Base-by-base conservation (phyloP, 2,329 filamentous ascomycete species). In the Magnaporthiopsis rhizophila region DNA sequence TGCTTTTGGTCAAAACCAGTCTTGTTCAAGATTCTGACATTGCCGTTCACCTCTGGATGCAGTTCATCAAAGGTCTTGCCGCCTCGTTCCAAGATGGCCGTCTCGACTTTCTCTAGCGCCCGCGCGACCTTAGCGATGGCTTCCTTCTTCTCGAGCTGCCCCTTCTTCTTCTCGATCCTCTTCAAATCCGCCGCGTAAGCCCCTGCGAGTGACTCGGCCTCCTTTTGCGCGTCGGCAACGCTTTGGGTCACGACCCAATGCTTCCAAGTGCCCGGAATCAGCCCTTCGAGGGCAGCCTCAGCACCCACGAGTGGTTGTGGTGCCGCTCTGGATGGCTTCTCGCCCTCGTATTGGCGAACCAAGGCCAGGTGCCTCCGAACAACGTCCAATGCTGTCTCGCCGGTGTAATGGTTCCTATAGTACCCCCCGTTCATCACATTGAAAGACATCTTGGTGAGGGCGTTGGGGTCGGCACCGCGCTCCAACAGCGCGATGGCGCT, bases 11-110 rank as follows among this genome's bases (percentile, higher is more conserved):
- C 45, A 53, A 9, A 53, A 24, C 7, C 45, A 11, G 6, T 21
- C 45, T 72, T 69, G 32, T 66, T 57, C 45, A 24, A 24, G 34
- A 12, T 56, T 53, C 13, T 53, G 18, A 6, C 18, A 6, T 50
- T 50, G 18, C n/a, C 3, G 45, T 53, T 24, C 45, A 81, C 73
- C 1, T 85, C 76, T 0, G 89, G 88, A 72, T 89, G 74, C 8
- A 91, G 75, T 60, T 92, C 83, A 15, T 74, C 71, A 71, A 90
- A 92, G 0, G 83, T 82, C 74, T 91, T 92, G 2, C 83, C 90
- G 0, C 83, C 86, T 65, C 80, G 84, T 4, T 75, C 73, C 2
- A 88, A 58, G 26, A 94, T 75, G 2, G 73, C 69, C 2, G 76
- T 70, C 69, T 89, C 84, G 1, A 91, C 74, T 26, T 76, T 71